Evolutionary conservation across 352 stramenopile genomes (phyloP), one percentile per base, ranked within the genome.

Genomic region (Pythium folliculosum): DNA sequence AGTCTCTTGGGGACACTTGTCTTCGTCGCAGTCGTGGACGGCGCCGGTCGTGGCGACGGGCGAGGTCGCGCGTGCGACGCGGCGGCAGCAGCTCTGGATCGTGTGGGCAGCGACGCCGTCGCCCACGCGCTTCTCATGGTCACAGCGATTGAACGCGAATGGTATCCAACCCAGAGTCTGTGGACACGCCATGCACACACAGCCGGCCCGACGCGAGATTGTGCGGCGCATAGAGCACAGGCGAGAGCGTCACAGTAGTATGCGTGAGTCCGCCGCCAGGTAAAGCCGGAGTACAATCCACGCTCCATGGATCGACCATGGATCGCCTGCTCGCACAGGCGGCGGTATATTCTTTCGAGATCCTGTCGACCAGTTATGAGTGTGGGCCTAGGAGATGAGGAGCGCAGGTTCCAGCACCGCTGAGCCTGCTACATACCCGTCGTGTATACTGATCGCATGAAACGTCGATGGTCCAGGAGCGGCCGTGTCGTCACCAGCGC

Each of bases 51-150:
- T 38, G 25, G 23, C 6, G 17, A 13, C 37, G 23, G 4, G 49
- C 14, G 49, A 10, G 23, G 25, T 22, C 16, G 49, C 16, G 10
- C 40, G 40, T 19, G 17, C 40, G 40, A n/a, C 7, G 25, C 7
- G 16, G 10, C 21, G 17, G 10, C 49, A 30, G 23, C 25, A 10
- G 25, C 23, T 55, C 49, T 1, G 1, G 49, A 55, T 55, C 25
- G 49, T 38, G 49, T 35, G 16, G 22, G 16, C 3, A 55, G 49
- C 25, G 49, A 55, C 27, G 49, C 49, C 2, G 49, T 37, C 23
- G 49, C 49, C 49, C 49, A 55, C 5, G 49, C 49, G 23, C 22
- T 30, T 19, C 49, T 27, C 49, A 55, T 55, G 49, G 49, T 21
- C 17, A 53, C 10, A 2, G 9, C 2, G 37, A 17, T 13, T 43